phyloP scores from a whole-genome alignment of 1,139 yeast species.

The Hemisphaericaspora subhashii region DNA sequence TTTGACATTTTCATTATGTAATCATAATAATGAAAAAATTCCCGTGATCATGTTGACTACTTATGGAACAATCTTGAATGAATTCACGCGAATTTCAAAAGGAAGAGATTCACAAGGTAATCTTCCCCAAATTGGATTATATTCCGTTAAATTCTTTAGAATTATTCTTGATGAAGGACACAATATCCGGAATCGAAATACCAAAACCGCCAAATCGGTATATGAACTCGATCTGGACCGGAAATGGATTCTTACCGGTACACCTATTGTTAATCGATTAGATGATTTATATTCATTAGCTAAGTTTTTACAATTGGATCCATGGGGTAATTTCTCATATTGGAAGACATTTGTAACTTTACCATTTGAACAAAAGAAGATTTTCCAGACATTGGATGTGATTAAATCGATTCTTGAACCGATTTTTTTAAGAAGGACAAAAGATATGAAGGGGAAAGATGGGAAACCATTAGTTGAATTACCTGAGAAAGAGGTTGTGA shows the following conservation, averaged over 20 bases:
- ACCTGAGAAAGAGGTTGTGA: constrained; percentile 72
- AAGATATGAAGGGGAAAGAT: constrained; percentile 71
- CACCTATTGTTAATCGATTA: constrained; percentile 86
- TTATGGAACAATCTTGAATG: constrained; percentile 83
- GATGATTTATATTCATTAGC: constrained; percentile 84
- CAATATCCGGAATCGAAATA: constrained; percentile 75
- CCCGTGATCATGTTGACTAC: constrained; percentile 85
- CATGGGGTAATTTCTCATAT: constrained; percentile 84
- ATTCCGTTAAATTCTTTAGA: constrained; percentile 73
- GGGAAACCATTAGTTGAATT: constrained; percentile 76
- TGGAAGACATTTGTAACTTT: constrained; percentile 88
- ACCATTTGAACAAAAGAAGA: constrained; percentile 76
- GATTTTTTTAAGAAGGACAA: constrained; percentile 79
- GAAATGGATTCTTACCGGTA: constrained; percentile 90
- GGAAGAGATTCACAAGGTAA: constrained; percentile 29
- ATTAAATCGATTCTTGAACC: constrained; percentile 87
- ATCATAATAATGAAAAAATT: constrained; percentile 31
- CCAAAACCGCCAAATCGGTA: constrained; percentile 81
- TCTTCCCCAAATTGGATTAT: constrained; percentile 54
- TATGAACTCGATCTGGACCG: constrained; percentile 63
- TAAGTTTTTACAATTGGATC: constrained; percentile 73
- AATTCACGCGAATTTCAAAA: constrained; percentile 49
- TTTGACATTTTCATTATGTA: constrained; percentile 44
- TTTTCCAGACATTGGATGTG: constrained; percentile 73
- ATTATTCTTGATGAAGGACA: constrained; percentile 92